Evolutionary conservation across 257 asterid species (phyloP).

Genomic region (Apocynum venetum): DNA sequence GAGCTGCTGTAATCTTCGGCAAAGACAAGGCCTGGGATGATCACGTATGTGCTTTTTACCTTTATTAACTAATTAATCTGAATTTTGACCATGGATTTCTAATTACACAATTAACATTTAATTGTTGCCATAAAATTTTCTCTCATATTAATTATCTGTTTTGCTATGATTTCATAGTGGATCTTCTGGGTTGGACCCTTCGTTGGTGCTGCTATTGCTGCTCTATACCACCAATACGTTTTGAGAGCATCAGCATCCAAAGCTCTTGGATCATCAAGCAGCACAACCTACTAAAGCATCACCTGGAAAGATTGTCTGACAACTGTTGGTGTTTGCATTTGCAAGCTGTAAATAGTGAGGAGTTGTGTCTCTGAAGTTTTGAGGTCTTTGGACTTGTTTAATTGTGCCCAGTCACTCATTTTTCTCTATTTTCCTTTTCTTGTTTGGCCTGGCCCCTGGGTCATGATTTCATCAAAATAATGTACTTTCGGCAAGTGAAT

Average conservation of each 20-base stretch:
- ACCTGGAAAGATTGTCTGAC: neutral
- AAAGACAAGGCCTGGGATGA: conserved; percentile 60
- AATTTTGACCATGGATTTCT: too few relatives aligned
- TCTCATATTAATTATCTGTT: too few relatives aligned
- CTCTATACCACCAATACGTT: conserved; percentile 62
- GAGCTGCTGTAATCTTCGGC: conserved; percentile 70
- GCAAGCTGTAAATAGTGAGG: conserved; percentile 9
- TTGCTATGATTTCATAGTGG: conserved; percentile 43
- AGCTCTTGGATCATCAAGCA: conserved; percentile 73
- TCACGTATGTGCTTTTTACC: conserved; percentile 32
- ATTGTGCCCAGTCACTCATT: neutral
- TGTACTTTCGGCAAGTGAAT: too few relatives aligned
- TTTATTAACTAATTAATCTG: too few relatives aligned
- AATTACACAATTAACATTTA: too few relatives aligned
- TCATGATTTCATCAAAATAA: neutral
- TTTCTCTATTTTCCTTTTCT: neutral
- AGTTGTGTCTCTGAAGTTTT: neutral
- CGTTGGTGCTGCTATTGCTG: conserved; percentile 80
- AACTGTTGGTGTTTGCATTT: neutral
- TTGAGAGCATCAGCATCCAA: conserved; percentile 70
- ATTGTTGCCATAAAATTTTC: too few relatives aligned
- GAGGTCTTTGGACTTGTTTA: neutral
- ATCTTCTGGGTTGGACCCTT: conserved; percentile 88
- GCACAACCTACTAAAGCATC: conserved; percentile 22
- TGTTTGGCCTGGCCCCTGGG: neutral